Percentiles rank a stretch among this genome's conserved stretches.
Conservation (phyloP, 2,329 filamentous ascomycete genomes). For the Cladophialophora carrionii region DNA sequence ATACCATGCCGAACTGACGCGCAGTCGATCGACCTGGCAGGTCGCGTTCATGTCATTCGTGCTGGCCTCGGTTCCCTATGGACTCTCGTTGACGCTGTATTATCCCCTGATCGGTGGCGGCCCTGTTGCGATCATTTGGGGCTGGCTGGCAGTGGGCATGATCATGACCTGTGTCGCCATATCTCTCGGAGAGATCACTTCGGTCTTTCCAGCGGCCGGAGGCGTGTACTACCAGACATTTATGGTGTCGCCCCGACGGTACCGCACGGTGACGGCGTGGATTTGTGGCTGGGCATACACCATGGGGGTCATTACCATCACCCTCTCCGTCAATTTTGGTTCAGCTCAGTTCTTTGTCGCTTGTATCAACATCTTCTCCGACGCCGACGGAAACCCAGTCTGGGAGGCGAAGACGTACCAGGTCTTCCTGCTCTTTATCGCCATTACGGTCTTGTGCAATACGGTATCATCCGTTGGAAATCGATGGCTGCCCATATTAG, state of each 20-base stretch:
- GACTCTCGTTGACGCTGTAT: constrained; percentile 69
- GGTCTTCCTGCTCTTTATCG: too few species aligned
- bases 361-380: too few species aligned
- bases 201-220: constrained; percentile 74
- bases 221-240: constrained; percentile 80
- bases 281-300: constrained; percentile 76
- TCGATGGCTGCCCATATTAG: too few species aligned
- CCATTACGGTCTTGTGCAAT: too few species aligned
- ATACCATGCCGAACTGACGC: too few species aligned
- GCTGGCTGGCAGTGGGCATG: constrained; percentile 68
- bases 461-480: too few species aligned
- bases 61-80: constrained; percentile 73
- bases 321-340: constrained; percentile 76
- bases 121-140: constrained; percentile 72
- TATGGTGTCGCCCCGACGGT: constrained; percentile 67
- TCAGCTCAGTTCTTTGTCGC: too few species aligned
- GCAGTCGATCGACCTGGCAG: constrained; percentile 30
- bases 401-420: too few species aligned
- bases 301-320: constrained; percentile 80
- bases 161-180: constrained; percentile 72
- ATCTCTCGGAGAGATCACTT: constrained; percentile 74
- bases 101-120: constrained; percentile 70
- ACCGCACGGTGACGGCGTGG: constrained; percentile 68
- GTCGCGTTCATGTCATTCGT: constrained; percentile 57
- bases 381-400: too few species aligned